Base-by-base conservation (phyloP, 2,329 filamentous ascomycete species). In the Dothideomycetidae sp. region DNA sequence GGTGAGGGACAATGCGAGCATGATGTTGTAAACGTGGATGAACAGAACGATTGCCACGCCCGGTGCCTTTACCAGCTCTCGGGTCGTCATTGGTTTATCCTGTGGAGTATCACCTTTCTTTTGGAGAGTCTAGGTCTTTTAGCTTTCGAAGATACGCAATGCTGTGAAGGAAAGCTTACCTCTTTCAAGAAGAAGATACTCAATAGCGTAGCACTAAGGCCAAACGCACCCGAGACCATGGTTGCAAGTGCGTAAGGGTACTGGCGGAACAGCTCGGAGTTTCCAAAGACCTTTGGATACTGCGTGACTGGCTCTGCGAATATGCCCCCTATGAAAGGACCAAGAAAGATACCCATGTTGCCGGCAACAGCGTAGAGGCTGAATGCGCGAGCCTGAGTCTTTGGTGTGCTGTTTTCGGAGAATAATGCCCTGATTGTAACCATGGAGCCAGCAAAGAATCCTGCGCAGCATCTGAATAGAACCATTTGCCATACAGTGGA, bases 381-480 rank as follows among this genome's bases (percentile, higher is more conserved):
- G 50, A 86, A 90, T 0, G 77, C 74, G 17, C 67, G 61, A 0
- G 81, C 81, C 56, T 86, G 81, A 0, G 76, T 85, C 44, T 70
- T 67, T 4, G 69, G 59, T 0, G 76, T 81, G 53, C 73, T 78
- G 46, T 76, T 73, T 56, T 90, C 82, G 12, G 71, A 70, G 18
- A 88, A 66, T 78, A 88, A 85, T 5, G 81, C 76, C 17, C 82
- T 68, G 39, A 88, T 72, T 4, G 81, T 79, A 12, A 88, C 72
- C 33, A 81, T 66, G 5, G 75, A 80, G 0, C 81, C 81, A 0
- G 75, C 74, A 53, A 88, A 86, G 3, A 82, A 55, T 1, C 82
- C 82, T 0, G 78, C 78, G 11, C 79, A 46, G 47, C 77, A 82
- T 19, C 82, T 68, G 44, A 78, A 77, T 10, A 80, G 29, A 3